Percentiles rank a stretch among this genome's conserved stretches.
phyloP scores from a whole-genome alignment of 108 stramenopile genomes.

The Skeletonema tropicum region DNA sequence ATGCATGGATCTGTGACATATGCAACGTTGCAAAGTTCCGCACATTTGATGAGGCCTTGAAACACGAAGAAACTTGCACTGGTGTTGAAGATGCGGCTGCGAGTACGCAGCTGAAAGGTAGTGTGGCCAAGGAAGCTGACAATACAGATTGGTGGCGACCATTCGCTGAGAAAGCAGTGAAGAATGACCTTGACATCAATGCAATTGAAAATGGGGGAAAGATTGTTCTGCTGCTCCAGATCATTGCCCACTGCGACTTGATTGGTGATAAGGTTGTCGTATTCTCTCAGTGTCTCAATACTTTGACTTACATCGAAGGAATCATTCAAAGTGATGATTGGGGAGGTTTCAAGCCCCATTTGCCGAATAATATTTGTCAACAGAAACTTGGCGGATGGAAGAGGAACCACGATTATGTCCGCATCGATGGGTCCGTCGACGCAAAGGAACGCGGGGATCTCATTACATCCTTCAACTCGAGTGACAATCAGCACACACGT shows the following conservation, averaged over 20 bases:
- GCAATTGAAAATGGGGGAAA: conserved; percentile 61
- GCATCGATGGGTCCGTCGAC: conserved; percentile 71
- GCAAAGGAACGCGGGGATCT: conserved; percentile 67
- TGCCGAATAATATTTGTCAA: conserved; percentile 28
- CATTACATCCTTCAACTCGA: conserved; percentile 55
- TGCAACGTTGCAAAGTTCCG: conserved; percentile 36
- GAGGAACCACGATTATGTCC: conserved; percentile 59
- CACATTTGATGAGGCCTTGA: conserved; percentile 43
- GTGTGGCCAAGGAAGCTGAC: neutral
- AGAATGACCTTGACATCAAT: conserved; percentile 47
- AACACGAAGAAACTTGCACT: conserved; percentile 38
- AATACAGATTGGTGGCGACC: conserved; percentile 55
- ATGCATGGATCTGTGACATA: conserved; percentile 48
- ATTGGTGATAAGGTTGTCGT: conserved; percentile 78
- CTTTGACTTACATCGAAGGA: conserved; percentile 67
- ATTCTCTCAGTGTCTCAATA: conserved; percentile 70
- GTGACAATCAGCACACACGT: conserved; percentile 32
- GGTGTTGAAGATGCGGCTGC: conserved; percentile 27
- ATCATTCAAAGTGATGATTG: conserved; percentile 57
- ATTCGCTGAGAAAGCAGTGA: conserved; percentile 37
- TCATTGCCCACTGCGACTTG: conserved; percentile 53
- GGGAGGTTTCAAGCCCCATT: conserved; percentile 38
- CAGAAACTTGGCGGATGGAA: conserved; percentile 61
- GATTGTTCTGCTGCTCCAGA: conserved; percentile 68
- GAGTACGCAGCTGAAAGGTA: conserved; percentile 2